Evolutionary conservation across 139 green algal species (phyloP), one percentile per base, ranked within the genome.

Genomic region (Mesostigma viride): DNA sequence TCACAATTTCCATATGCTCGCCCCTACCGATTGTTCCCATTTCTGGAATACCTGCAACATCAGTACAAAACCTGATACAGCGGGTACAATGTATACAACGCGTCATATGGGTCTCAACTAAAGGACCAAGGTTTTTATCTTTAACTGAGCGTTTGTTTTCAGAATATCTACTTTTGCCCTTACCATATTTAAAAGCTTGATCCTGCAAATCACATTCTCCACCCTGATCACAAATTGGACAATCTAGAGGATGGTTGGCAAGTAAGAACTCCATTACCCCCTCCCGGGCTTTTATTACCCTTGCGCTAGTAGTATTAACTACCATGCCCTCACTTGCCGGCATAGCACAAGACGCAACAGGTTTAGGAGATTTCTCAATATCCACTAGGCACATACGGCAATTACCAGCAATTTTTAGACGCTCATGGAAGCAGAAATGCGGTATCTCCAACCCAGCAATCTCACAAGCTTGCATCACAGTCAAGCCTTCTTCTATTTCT

Each of bases 201-300:
- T 83, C 76, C 62, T 99, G 93, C 70, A 99, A 76, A 81, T 99
- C 93, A 69, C 93, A 99, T 84, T 99, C 93, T 31, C 93, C 93
- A 48, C 93, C 93, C 77, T 99, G 93, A 74, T 99, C 93, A 77
- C 93, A 99, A 70, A 99, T 99, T 56, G 93, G 93, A 81, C 93
- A 99, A 67, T 99, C 93, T 61, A 99, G 83, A 6, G 93, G 93
- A 75, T 99, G 93, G 76, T 99, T 99, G 45, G 94, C 79, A 72
- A 99, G 84, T 70, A 99, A 75, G 58, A 99, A 96, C 87, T 99
- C 93, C 93, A 99, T 99, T 26, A 99, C 93, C n/a, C 93, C 93
- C 81, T 99, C 93, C 2, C 93, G 78, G 2, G 93, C 93, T 68
- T 97, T 98, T 81, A 95, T 96, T 20, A 99, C 72, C 28, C 75